Base-by-base conservation (phyloP, 805 yeast species). In the Suhomyces sp. region DNA sequence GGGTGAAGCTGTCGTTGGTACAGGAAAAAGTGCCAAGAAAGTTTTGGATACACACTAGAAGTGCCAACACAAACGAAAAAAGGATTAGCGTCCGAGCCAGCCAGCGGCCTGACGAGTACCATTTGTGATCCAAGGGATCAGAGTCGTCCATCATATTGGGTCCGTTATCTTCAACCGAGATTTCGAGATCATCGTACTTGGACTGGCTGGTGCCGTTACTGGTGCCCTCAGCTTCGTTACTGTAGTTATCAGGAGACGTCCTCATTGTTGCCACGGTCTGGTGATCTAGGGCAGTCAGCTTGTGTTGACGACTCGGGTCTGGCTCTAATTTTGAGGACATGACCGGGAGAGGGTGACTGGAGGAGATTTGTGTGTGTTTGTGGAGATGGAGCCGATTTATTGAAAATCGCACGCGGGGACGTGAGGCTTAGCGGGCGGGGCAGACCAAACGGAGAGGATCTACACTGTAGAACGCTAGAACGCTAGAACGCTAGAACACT, bases 1-100 rank as follows among this genome's bases (percentile, higher is more conserved):
- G 31, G 9, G 63, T 27, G 42, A 42, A 31, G 6, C 62, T 47
- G 24, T 36, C 49, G 31, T 24, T 59, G 35, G 67, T 56, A 54
- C 82, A 79, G 0, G 80, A 58, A 41, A 62, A 54, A 36, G 60
- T 57, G 8, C 57, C 56, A 6, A 65, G 29, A 6, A 62, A 49
- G 10, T 59, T 54, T 13, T 59, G 48, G 5, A 66, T 46, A 5
- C 69, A 62, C 7, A 61, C 48, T 5, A 57, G 38, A n/a, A 58
- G n/a, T 26, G 62, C 50, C 13, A 62, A 15, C 1, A 61, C 19
- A 29, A 58, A 38, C 13, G 42, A 38, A 10, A 38, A 17, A 6
- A 38, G 24, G 24, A 38, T 19, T 17, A 38, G 23, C 15, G 42
- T 17, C 9, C 24, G 42, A 19, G 42, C 24, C 42, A 38, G 42